Conservation (phyloP, 2,329 filamentous ascomycete genomes). For the Eutypa lata region DNA sequence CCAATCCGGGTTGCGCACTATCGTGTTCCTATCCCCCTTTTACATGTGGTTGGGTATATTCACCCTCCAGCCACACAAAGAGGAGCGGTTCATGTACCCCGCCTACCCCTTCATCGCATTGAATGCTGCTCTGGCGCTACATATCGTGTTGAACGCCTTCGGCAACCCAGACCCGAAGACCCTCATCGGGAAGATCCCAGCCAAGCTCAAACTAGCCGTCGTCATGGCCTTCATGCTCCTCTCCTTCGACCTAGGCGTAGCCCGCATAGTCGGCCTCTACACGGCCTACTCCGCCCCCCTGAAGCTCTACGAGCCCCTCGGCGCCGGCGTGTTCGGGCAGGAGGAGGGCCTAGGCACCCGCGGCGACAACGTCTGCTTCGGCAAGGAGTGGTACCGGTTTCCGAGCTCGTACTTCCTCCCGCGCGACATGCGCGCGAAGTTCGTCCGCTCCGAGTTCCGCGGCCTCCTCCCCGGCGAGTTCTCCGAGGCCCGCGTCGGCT, state of each 20-base stretch:
- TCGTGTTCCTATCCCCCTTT: slow-evolving; percentile 80
- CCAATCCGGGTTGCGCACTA: slow-evolving; percentile 68
- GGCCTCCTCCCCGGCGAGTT: slow-evolving; percentile 91
- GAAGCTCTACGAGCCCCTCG: slow-evolving; percentile 65
- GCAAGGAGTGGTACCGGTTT: slow-evolving; percentile 98
- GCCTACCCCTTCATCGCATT: slow-evolving; percentile 87
- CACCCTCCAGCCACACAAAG: slow-evolving; percentile 90
- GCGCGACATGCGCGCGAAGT: slow-evolving; percentile 78
- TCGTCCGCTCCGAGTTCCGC: slow-evolving; percentile 84
- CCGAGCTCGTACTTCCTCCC: slow-evolving; percentile 91
- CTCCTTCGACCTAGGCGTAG: slow-evolving; percentile 62
- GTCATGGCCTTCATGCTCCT: slow-evolving; percentile 60
- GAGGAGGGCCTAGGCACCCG: slow-evolving; percentile 48
- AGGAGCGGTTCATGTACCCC: slow-evolving; percentile 98
- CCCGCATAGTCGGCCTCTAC: slow-evolving; percentile 73
- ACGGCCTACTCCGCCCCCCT: slow-evolving; percentile 82
- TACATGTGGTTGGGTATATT: slow-evolving; percentile 95
- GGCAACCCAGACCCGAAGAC: slow-evolving; percentile 67
- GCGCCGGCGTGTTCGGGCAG: slow-evolving; percentile 46
- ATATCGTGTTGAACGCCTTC: slow-evolving; percentile 73
- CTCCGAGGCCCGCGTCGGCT: slow-evolving; percentile 65
- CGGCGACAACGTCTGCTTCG: slow-evolving; percentile 78
- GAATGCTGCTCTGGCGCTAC: slow-evolving; percentile 81
- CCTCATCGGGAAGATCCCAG: slow-evolving; percentile 68
- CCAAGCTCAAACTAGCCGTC: slow-evolving; percentile 66